These are phyloP conservation scores for Ogataea zsoltii DNA, from an alignment of 805 yeast species.

Conservation along the genomic window DNA sequence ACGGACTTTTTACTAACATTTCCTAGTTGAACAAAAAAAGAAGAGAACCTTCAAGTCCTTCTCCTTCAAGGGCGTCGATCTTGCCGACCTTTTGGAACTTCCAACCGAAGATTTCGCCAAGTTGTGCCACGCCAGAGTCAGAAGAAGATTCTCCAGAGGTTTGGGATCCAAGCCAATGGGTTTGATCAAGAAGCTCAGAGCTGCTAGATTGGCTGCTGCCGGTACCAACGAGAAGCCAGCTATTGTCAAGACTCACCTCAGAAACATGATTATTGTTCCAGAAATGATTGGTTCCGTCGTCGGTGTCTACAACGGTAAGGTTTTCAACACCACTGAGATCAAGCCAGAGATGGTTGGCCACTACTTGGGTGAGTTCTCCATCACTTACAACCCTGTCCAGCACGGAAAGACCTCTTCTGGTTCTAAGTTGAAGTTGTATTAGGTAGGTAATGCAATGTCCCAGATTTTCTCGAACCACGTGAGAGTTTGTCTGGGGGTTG, in stretches of 20 bases:
- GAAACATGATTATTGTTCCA: constrained; percentile 98
- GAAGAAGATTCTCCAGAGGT: constrained; percentile 99
- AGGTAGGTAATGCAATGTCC: constrained; percentile 9
- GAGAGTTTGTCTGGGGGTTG: too few species aligned
- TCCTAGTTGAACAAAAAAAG: constrained; percentile 59
- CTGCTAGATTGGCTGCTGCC: constrained; percentile 90
- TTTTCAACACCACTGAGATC: constrained; percentile 97
- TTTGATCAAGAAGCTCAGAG: constrained; percentile 95
- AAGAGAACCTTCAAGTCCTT: constrained; percentile 94
- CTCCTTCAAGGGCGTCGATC: constrained; percentile 98
- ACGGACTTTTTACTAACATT: constrained; percentile 26
- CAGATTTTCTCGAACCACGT: too few species aligned
- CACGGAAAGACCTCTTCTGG: constrained; percentile 69
- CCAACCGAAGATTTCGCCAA: constrained; percentile 96
- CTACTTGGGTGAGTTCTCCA: constrained; percentile 99
- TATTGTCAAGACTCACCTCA: constrained; percentile 97
- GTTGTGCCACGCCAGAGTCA: constrained; percentile 96
- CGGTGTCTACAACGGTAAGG: constrained; percentile 99
- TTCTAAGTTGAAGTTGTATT: constrained; percentile 39
- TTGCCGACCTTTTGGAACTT: constrained; percentile 89
- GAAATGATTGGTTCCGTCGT: constrained; percentile 99
- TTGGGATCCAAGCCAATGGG: constrained; percentile 93
- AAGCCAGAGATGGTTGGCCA: constrained; percentile 99
- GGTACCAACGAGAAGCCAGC: constrained; percentile 96
- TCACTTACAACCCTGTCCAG: constrained; percentile 99